Evolutionary conservation across 306 rosid genomes (phyloP).

Genomic region (Castanospermum australe): DNA sequence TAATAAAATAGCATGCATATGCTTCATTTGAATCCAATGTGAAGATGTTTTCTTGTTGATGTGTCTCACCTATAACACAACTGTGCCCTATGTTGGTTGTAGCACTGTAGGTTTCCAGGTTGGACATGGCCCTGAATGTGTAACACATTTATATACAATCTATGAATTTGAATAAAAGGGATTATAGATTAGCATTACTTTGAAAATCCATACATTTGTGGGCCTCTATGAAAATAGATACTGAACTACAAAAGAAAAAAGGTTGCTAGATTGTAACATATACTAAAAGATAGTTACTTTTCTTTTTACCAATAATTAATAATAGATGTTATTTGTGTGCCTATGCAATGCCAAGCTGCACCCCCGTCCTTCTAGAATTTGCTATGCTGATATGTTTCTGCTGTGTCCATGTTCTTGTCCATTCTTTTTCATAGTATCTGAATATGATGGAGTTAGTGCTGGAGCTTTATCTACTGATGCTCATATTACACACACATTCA

Average conservation of each 20-base stretch:
- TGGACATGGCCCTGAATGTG: neutral
- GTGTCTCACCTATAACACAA: neutral
- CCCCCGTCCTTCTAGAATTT: neutral
- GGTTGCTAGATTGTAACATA: neutral
- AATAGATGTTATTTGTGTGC: neutral
- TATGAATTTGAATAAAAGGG: slow-evolving; percentile 1
- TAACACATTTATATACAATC: neutral
- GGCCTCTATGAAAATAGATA: neutral
- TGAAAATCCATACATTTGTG: slow-evolving; percentile 4
- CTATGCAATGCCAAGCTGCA: neutral
- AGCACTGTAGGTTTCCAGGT: slow-evolving; percentile 3
- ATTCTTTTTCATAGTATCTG: neutral
- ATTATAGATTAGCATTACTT: neutral
- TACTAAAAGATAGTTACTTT: neutral
- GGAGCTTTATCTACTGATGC: slow-evolving; percentile 6
- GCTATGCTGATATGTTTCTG: neutral
- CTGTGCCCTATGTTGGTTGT: neutral
- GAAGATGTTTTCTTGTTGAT: neutral
- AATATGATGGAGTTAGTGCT: slow-evolving; percentile 5
- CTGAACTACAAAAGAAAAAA: neutral
- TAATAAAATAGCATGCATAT: neutral
- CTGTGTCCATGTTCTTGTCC: neutral
- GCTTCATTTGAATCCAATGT: slow-evolving; percentile 5
- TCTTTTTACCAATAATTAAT: slow-evolving; percentile 4
- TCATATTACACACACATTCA: slow-evolving; percentile 11